phyloP scores from a whole-genome alignment of 768 basidiomycete species.

The Calocera cornea region DNA sequence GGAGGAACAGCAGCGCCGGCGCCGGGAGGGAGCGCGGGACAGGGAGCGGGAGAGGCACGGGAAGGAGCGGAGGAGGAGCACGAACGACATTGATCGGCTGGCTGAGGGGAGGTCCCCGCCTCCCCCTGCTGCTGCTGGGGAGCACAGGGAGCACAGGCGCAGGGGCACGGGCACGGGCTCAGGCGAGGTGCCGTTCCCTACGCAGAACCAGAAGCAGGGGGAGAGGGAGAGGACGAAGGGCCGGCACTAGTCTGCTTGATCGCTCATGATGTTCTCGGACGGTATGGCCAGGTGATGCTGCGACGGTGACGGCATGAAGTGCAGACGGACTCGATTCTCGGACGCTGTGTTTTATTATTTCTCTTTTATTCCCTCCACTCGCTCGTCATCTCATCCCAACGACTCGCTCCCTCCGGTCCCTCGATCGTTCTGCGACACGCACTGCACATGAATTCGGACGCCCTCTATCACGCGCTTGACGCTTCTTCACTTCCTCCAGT shows the following conservation, averaged over 20 bases:
- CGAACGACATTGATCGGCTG: not conserved
- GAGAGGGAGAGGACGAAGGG: not conserved
- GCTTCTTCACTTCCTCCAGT: too few relatives aligned
- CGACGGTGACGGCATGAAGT: too few relatives aligned
- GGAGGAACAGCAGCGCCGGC: not conserved
- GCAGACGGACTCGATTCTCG: too few relatives aligned
- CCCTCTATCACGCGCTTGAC: not conserved
- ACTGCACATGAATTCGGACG: not conserved
- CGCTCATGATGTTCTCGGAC: not conserved
- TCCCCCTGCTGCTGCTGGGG: not conserved
- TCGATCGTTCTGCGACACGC: not conserved
- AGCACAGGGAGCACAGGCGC: not conserved
- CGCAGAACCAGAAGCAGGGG: not conserved
- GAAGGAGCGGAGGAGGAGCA: constrained; percentile 1
- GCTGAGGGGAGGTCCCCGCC: too few relatives aligned
- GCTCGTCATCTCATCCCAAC: not conserved
- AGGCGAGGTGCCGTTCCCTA: constrained; percentile 3
- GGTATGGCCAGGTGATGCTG: too few relatives aligned
- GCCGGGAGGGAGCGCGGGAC: not conserved
- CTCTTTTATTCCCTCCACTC: not conserved
- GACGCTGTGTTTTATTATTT: not conserved
- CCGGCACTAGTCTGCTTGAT: not conserved
- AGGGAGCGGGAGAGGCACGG: not conserved
- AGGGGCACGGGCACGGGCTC: not conserved
- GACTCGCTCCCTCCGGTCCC: not conserved